Percentiles rank a stretch among this genome's conserved stretches.
These are phyloP conservation scores for Cladophialophora carrionii DNA, from an alignment of 2,329 filamentous ascomycete genomes.

Conservation along the genomic window DNA sequence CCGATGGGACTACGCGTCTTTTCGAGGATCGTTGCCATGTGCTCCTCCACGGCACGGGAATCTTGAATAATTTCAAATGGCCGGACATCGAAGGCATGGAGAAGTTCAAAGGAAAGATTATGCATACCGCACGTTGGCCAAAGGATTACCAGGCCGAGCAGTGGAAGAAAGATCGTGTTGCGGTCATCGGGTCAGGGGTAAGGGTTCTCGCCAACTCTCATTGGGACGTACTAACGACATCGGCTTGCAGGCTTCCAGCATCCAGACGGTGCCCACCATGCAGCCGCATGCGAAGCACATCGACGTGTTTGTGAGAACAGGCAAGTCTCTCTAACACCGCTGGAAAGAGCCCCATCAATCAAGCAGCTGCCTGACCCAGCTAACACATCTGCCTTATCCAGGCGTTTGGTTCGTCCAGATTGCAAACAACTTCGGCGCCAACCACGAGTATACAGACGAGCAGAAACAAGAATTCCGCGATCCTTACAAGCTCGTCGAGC, in stretches of 20 bases:
- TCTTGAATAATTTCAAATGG: slow-evolving; percentile 57
- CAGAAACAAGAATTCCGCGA: slow-evolving; percentile 49
- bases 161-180: slow-evolving; percentile 50
- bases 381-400: slow-evolving; percentile 1
- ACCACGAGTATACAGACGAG: slow-evolving; percentile 50
- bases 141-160: slow-evolving; percentile 51
- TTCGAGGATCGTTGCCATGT: slow-evolving; percentile 52
- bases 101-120: slow-evolving; percentile 50
- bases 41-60: slow-evolving; percentile 50
- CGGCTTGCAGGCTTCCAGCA: slow-evolving; percentile 41
- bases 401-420: slow-evolving; percentile 48
- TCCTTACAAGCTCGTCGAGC: slow-evolving; percentile 48
- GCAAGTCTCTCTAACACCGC: slow-evolving; percentile 21
- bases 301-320: slow-evolving; percentile 53
- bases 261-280: slow-evolving; percentile 54
- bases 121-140: slow-evolving; percentile 51
- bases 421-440: slow-evolving; percentile 52
- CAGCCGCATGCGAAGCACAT: slow-evolving; percentile 52
- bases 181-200: slow-evolving; percentile 52
- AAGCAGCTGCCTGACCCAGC: not conserved
- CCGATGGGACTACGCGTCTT: slow-evolving; percentile 43
- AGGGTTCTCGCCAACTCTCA: slow-evolving; percentile 28
- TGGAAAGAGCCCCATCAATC: not conserved
- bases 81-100: slow-evolving; percentile 44
- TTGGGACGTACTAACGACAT: not conserved